Conservation (phyloP, 2,329 filamentous ascomycete species). For the Pseudocercospora cruenta region DNA sequence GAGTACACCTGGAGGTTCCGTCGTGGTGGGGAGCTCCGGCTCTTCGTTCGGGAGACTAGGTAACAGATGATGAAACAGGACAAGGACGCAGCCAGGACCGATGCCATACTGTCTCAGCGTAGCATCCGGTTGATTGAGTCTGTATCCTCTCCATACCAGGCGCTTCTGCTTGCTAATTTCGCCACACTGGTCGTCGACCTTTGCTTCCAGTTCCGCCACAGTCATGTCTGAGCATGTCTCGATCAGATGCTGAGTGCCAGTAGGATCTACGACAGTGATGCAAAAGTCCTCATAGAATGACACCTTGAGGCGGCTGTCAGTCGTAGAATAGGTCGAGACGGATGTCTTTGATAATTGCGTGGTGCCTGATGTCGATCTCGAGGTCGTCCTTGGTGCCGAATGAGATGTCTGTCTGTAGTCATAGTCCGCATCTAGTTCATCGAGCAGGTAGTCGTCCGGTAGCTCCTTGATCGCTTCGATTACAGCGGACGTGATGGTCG, state of each 20-base stretch:
- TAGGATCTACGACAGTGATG: slow-evolving; percentile 10
- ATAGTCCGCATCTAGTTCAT: neutral
- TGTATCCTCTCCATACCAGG: slow-evolving; percentile 22
- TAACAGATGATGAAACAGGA: slow-evolving; percentile 6
- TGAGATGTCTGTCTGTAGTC: neutral
- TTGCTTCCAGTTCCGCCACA: slow-evolving; percentile 15
- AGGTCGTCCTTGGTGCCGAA: neutral
- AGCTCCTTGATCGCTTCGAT: slow-evolving; percentile 22
- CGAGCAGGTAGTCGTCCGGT: slow-evolving; percentile 10
- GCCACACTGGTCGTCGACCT: slow-evolving; percentile 18
- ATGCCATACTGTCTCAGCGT: slow-evolving; percentile 20
- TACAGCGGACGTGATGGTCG: slow-evolving; percentile 18
- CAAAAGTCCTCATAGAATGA: slow-evolving; percentile 13
- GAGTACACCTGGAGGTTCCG: neutral
- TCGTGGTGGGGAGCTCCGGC: neutral
- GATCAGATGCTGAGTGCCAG: slow-evolving; percentile 12
- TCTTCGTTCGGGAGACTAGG: slow-evolving; percentile 8
- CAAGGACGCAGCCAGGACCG: neutral
- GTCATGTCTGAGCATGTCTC: slow-evolving; percentile 17
- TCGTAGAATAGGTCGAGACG: neutral
- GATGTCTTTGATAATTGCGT: neutral
- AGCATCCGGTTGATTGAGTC: slow-evolving; percentile 23
- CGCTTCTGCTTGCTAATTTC: slow-evolving; percentile 18
- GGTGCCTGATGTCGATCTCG: slow-evolving; percentile 9
- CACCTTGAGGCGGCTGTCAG: neutral